These are phyloP conservation scores for Petrea volubilis DNA, from an alignment of 257 asterid species.

Conservation along the genomic window DNA sequence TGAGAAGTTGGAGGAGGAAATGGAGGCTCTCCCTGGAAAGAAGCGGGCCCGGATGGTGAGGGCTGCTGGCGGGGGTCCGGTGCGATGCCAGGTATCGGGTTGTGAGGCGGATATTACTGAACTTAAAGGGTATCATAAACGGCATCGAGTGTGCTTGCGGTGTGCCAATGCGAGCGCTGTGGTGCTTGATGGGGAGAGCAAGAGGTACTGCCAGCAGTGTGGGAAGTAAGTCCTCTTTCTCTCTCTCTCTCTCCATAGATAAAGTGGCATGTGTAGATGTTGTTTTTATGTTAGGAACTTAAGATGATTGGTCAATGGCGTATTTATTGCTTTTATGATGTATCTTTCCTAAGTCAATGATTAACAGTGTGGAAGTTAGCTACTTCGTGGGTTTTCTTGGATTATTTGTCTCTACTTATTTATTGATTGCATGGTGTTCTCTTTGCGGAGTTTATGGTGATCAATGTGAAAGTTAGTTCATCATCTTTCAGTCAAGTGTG, in stretches of 20 bases:
- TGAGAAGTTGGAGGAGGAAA: constrained; percentile 57
- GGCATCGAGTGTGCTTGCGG: constrained; percentile 82
- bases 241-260: not conserved
- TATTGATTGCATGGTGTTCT: not conserved
- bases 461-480: constrained; percentile 7
- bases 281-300: not conserved
- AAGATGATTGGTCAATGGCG: constrained; percentile 28
- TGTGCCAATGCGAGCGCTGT: constrained; percentile 81
- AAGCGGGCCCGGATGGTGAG: constrained; percentile 61
- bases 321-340: constrained; percentile 7
- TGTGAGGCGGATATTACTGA: constrained; percentile 88
- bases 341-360: not conserved
- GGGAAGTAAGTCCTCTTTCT: constrained; percentile 41
- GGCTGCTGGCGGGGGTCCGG: constrained; percentile 41
- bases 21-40: constrained; percentile 60
- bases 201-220: constrained; percentile 92
- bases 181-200: constrained; percentile 72
- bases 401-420: not conserved
- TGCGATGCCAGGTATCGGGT: constrained; percentile 85
- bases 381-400: constrained; percentile 5
- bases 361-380: not conserved
- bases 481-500: not conserved
- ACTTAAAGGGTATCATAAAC: constrained; percentile 89
- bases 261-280: not conserved
- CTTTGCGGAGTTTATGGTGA: not conserved